Evolutionary conservation across 2,329 filamentous ascomycete species (phyloP).

Genomic region (Xylaria sp.): DNA sequence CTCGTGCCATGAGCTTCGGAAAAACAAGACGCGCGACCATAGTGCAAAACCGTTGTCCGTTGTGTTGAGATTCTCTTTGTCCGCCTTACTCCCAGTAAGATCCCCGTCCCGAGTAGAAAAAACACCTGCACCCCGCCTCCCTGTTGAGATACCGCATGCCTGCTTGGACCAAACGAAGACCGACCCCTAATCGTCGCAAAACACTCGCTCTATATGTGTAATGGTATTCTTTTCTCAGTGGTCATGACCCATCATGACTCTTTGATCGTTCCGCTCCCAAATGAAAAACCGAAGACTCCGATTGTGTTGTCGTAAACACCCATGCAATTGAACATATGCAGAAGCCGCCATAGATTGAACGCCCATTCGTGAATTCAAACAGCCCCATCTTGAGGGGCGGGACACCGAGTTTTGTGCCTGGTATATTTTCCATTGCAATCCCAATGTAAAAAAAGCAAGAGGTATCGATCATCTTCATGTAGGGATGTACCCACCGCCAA

Average conservation of each 20-base stretch:
- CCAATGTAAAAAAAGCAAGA: slow-evolving; percentile 54
- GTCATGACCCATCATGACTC: slow-evolving; percentile 63
- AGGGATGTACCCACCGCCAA: slow-evolving; percentile 53
- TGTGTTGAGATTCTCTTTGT: slow-evolving; percentile 49
- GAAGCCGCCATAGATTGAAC: slow-evolving; percentile 56
- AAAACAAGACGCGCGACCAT: slow-evolving; percentile 46
- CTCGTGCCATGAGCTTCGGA: slow-evolving; percentile 47
- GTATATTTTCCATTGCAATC: slow-evolving; percentile 46
- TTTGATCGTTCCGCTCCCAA: slow-evolving; percentile 56
- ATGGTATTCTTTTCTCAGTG: slow-evolving; percentile 56
- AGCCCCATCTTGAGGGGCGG: slow-evolving; percentile 55
- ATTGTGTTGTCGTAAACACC: slow-evolving; percentile 56
- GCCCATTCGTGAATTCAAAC: slow-evolving; percentile 58
- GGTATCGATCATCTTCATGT: slow-evolving; percentile 59
- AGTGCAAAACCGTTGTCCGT: slow-evolving; percentile 46
- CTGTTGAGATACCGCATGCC: slow-evolving; percentile 43
- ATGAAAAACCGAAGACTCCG: slow-evolving; percentile 57
- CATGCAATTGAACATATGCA: slow-evolving; percentile 61
- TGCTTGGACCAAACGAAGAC: slow-evolving; percentile 54
- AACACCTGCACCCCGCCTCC: slow-evolving; percentile 40
- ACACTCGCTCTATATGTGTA: slow-evolving; percentile 63
- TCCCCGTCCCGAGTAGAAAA: slow-evolving; percentile 38
- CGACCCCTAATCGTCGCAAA: slow-evolving; percentile 52
- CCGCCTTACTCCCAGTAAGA: slow-evolving; percentile 48
- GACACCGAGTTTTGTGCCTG: slow-evolving; percentile 48